Evolutionary conservation across 305 asterid species (phyloP).

Genomic region (Fraxinus sp.): DNA sequence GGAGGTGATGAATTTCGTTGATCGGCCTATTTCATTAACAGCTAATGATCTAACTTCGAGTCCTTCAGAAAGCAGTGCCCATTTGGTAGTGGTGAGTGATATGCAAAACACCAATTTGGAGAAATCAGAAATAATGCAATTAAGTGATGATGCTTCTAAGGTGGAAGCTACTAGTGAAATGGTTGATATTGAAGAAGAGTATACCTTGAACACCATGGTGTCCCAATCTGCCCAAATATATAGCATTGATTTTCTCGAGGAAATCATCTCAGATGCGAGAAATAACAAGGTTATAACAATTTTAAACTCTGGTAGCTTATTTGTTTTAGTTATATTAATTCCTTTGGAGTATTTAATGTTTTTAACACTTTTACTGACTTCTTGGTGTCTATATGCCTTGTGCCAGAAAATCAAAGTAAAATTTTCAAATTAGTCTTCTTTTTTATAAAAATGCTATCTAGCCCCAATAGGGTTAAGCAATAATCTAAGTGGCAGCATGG

Average conservation of each 20-base stretch:
- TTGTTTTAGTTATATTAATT: background rate
- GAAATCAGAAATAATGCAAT: slow-evolving; percentile 27
- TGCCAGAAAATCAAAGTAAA: background rate
- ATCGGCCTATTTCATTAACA: slow-evolving; percentile 2
- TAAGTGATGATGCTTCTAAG: slow-evolving; percentile 27
- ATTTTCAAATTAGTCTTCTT: background rate
- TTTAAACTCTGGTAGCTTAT: slow-evolving; percentile 6
- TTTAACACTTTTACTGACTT: background rate
- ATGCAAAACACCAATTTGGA: slow-evolving; percentile 26
- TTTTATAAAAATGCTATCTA: background rate
- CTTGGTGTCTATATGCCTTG: background rate
- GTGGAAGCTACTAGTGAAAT: slow-evolving; percentile 30
- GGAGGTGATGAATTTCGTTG: slow-evolving; percentile 13
- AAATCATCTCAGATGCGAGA: slow-evolving; percentile 60
- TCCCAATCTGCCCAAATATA: slow-evolving; percentile 58
- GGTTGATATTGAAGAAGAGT: slow-evolving; percentile 33
- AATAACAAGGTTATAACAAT: slow-evolving; percentile 60
- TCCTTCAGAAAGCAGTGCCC: slow-evolving; percentile 26
- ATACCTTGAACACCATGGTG: slow-evolving; percentile 37
- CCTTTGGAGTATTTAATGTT: background rate
- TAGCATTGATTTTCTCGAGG: slow-evolving; percentile 54
- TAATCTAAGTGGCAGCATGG: background rate
- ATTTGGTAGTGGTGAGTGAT: slow-evolving; percentile 30
- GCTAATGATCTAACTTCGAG: slow-evolving; percentile 20
- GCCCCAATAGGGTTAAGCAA: background rate